phyloP scores from a whole-genome alignment of 78 protist genomes.

The Paratrimastix pyriformis region DNA sequence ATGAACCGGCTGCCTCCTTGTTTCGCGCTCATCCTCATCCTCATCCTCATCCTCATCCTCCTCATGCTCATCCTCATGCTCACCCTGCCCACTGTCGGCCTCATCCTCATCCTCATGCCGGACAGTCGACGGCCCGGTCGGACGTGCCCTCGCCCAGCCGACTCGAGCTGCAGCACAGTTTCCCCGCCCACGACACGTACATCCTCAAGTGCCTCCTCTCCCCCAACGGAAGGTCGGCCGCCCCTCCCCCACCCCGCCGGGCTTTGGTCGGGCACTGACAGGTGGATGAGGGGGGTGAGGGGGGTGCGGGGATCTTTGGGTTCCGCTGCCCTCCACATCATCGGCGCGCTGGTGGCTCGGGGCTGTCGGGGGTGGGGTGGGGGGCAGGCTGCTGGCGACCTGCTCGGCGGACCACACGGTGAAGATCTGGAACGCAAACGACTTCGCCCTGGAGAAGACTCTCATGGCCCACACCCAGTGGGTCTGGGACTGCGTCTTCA shows the following conservation, averaged over 20 bases:
- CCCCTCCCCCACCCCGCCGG: too few species aligned
- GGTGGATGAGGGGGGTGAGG: too few species aligned
- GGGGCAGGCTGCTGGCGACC: conserved; percentile 71
- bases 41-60: too few species aligned
- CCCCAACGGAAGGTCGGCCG: conserved; percentile 67
- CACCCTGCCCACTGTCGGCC: too few species aligned
- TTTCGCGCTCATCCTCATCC: too few species aligned
- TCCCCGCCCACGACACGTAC: conserved; percentile 61
- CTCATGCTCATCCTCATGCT: too few species aligned
- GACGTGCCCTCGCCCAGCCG: neutral
- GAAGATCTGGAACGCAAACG: conserved; percentile 58
- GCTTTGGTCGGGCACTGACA: too few species aligned
- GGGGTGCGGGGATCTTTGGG: too few species aligned
- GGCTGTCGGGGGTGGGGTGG: too few species aligned
- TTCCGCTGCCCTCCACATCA: too few species aligned
- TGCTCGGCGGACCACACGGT: conserved; percentile 79
- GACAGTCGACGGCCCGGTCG: neutral
- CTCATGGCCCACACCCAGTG: conserved; percentile 77
- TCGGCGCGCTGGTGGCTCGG: too few species aligned
- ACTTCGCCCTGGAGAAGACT: conserved; percentile 35
- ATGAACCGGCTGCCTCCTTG: too few species aligned
- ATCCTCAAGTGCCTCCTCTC: conserved; percentile 49
- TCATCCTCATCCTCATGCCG: neutral
- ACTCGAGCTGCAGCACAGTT: neutral
- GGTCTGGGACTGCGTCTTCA: conserved; percentile 96